These are phyloP conservation scores for Stemphylium lycopersici DNA, from an alignment of 2,329 filamentous ascomycete genomes.

Conservation along the genomic window DNA sequence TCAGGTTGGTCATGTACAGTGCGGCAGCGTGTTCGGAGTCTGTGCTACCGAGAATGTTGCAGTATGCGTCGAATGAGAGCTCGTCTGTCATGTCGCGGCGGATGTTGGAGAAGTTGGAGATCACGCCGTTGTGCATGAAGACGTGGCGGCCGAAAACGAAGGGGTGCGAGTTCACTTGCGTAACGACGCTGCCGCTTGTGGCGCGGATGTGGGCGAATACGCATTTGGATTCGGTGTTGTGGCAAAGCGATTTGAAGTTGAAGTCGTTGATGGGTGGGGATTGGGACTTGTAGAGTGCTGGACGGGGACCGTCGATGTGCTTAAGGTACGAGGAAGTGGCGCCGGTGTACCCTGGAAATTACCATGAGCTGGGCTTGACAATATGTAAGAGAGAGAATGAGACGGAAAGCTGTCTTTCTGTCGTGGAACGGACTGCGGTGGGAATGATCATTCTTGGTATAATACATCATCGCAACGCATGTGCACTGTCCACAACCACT, in stretches of 20 bases:
- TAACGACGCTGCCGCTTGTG: slow-evolving; percentile 55
- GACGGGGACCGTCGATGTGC: slow-evolving; percentile 48
- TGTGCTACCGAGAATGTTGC: slow-evolving; percentile 57
- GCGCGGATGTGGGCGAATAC: slow-evolving; percentile 62
- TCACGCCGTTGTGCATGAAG: slow-evolving; percentile 64
- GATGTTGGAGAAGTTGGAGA: slow-evolving; percentile 56
- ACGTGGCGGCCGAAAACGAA: slow-evolving; percentile 61
- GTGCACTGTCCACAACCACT: too few species aligned
- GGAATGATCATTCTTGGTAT: not conserved
- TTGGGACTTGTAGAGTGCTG: slow-evolving; percentile 60
- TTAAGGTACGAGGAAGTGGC: slow-evolving; percentile 50
- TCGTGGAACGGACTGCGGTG: too few species aligned
- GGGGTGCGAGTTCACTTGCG: slow-evolving; percentile 60
- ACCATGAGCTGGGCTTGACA: slow-evolving; percentile 3
- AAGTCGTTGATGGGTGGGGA: slow-evolving; percentile 60
- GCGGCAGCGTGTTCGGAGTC: slow-evolving; percentile 61
- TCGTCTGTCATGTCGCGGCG: slow-evolving; percentile 54
- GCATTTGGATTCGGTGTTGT: slow-evolving; percentile 58
- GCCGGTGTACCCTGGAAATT: slow-evolving; percentile 52
- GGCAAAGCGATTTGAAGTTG: slow-evolving; percentile 60
- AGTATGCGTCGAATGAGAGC: slow-evolving; percentile 56
- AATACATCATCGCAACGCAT: too few species aligned
- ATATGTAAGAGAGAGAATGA: not conserved
- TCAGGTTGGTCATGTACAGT: slow-evolving; percentile 56
- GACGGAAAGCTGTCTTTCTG: not conserved